Evolutionary conservation across 148 eudicot species (phyloP).

Genomic region (Euryodendron excelsum): DNA sequence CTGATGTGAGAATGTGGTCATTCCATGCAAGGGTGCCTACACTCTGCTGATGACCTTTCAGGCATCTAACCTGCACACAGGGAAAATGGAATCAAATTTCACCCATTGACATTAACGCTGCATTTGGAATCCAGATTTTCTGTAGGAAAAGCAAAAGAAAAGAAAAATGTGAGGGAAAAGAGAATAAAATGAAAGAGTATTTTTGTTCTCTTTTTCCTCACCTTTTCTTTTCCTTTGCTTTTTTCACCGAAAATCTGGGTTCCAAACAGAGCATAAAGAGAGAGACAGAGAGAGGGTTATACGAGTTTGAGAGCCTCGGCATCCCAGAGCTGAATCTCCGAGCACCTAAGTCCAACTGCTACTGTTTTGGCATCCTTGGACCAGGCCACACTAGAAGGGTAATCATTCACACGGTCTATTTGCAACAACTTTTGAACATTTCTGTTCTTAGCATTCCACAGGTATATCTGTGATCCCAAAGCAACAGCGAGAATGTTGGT

Average conservation of each 20-base stretch:
- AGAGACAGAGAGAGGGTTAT: neutral
- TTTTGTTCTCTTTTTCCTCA: too few relatives aligned
- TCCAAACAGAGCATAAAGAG: too few relatives aligned
- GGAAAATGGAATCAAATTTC: neutral
- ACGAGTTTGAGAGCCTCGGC: conserved; percentile 32
- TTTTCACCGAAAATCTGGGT: too few relatives aligned
- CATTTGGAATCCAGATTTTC: too few relatives aligned
- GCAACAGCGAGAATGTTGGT: conserved; percentile 34
- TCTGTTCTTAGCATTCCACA: conserved; percentile 30
- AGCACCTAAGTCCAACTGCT: conserved; percentile 30
- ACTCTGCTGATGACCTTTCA: conserved; percentile 32
- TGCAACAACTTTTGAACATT: neutral
- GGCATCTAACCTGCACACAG: conserved; percentile 24
- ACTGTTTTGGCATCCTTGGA: conserved; percentile 29
- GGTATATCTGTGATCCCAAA: conserved; percentile 25
- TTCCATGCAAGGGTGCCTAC: conserved; percentile 42
- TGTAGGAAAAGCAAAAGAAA: too few relatives aligned
- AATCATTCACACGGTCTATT: conserved; percentile 9
- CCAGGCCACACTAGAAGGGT: conserved; percentile 39
- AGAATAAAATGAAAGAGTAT: too few relatives aligned
- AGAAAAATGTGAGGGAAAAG: too few relatives aligned
- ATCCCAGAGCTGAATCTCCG: conserved; percentile 34
- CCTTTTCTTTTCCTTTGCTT: too few relatives aligned
- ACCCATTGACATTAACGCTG: too few relatives aligned
- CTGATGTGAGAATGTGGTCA: conserved; percentile 37